phyloP scores from a whole-genome alignment of 805 yeast species.

The Metschnikowia orientalis region DNA sequence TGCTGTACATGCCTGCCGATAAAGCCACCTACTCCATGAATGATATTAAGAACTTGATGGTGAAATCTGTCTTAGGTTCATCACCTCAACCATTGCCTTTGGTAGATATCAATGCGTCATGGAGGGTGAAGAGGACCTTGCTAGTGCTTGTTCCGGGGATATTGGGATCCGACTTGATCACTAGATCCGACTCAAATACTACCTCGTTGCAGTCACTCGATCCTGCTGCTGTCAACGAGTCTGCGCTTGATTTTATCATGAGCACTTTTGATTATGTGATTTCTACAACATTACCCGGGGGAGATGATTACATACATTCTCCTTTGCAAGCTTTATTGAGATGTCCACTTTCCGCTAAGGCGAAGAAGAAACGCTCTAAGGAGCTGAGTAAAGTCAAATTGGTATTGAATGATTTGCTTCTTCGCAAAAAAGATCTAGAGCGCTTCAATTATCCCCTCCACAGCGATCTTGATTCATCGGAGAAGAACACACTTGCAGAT shows the following conservation, averaged over 20 bases:
- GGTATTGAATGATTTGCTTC: constrained; percentile 48
- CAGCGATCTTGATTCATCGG: constrained; percentile 8
- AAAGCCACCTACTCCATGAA: constrained; percentile 5
- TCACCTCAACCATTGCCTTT: constrained; percentile 1
- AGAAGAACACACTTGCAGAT: constrained; percentile 10
- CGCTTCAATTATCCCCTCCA: constrained; percentile 61
- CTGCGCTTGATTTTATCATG: constrained; percentile 31
- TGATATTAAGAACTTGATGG: constrained; percentile 9
- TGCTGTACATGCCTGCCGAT: constrained; percentile 1
- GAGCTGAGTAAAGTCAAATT: constrained; percentile 34
- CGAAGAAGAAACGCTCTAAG: constrained; percentile 39
- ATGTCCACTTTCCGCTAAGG: constrained; percentile 54
- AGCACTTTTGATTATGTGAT: constrained; percentile 39
- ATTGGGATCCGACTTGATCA: constrained; percentile 38
- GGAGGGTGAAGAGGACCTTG: constrained; percentile 40
- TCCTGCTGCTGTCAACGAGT: constrained; percentile 2
- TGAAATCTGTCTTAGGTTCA: constrained; percentile 3
- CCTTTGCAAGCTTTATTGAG: constrained; percentile 52
- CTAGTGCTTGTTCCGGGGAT: constrained; percentile 66
- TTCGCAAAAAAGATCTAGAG: constrained; percentile 46
- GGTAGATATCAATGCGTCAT: constrained; percentile 10
- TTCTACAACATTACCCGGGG: constrained; percentile 64
- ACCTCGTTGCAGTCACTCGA: constrained; percentile 5
- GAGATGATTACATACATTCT: constrained; percentile 50
- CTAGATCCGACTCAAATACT: constrained; percentile 3